These are phyloP conservation scores for Cyberlindnera mrakii DNA, from an alignment of 805 yeast species.

Conservation along the genomic window DNA sequence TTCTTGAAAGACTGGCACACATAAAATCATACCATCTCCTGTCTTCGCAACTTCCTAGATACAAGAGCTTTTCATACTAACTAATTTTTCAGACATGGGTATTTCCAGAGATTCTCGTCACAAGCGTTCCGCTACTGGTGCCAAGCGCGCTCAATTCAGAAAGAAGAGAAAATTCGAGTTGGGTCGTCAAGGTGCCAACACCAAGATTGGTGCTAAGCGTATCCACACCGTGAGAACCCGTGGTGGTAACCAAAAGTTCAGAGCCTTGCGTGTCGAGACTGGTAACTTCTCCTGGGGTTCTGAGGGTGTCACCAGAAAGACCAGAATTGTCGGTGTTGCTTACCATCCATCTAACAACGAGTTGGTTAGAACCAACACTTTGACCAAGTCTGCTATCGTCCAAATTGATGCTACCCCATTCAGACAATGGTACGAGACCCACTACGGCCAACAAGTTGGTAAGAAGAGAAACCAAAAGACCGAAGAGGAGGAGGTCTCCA, in stretches of 20 bases:
- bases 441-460: constrained; percentile 92
- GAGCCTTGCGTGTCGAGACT: constrained; percentile 98
- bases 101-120: constrained; percentile 99
- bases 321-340: constrained; percentile 96
- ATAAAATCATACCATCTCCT: background rate
- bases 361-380: constrained; percentile 98
- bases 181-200: constrained; percentile 99
- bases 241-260: constrained; percentile 99
- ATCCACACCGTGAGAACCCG: constrained; percentile 99
- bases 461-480: constrained; percentile 57
- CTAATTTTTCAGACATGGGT: constrained; percentile 63
- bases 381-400: constrained; percentile 97
- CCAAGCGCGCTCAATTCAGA: constrained; percentile 99
- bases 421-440: constrained; percentile 98
- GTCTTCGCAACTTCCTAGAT: background rate
- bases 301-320: constrained; percentile 97
- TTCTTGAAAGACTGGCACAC: too few relatives aligned
- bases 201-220: constrained; percentile 98
- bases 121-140: constrained; percentile 99
- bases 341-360: constrained; percentile 99
- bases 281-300: constrained; percentile 99
- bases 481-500: constrained; percentile 56
- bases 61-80: constrained; percentile 8
- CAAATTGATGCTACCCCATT: constrained; percentile 99
- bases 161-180: constrained; percentile 99